Evolutionary conservation across 1,284 basidiomycete species (phyloP).

Genomic region (Cutaneotrichosporon sp.): DNA sequence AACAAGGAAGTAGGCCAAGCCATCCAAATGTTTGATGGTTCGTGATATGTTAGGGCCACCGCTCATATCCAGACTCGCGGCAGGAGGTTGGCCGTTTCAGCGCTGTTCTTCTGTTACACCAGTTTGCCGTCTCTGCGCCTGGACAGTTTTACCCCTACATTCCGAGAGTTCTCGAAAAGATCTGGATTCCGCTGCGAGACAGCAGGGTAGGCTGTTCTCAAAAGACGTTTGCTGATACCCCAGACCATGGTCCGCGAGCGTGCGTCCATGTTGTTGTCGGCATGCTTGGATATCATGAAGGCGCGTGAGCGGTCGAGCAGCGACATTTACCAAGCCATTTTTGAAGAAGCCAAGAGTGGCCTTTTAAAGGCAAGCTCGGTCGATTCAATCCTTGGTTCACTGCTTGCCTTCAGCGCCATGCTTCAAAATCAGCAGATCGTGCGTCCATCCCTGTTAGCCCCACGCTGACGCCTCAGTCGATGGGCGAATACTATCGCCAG

Average conservation of each 20-base stretch:
- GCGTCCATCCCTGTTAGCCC: slow-evolving; percentile 18
- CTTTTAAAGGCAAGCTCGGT: slow-evolving; percentile 69
- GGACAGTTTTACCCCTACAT: slow-evolving; percentile 82
- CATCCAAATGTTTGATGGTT: slow-evolving; percentile 44
- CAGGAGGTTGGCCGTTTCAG: slow-evolving; percentile 47
- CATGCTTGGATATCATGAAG: slow-evolving; percentile 78
- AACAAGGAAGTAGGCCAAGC: slow-evolving; percentile 46
- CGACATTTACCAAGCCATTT: slow-evolving; percentile 66
- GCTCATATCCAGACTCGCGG: slow-evolving; percentile 31
- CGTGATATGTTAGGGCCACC: slow-evolving; percentile 1
- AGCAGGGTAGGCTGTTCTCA: slow-evolving; percentile 56
- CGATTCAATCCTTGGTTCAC: slow-evolving; percentile 81
- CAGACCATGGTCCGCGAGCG: slow-evolving; percentile 71
- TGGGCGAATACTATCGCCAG: slow-evolving; percentile 83
- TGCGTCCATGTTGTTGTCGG: slow-evolving; percentile 81
- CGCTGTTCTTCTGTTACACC: slow-evolving; percentile 69
- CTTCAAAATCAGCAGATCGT: slow-evolving; percentile 91
- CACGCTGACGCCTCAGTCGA: slow-evolving; percentile 58
- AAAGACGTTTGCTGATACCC: slow-evolving; percentile 1
- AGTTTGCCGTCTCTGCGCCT: slow-evolving; percentile 79
- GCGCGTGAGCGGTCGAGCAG: slow-evolving; percentile 48
- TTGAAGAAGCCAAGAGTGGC: slow-evolving; percentile 83
- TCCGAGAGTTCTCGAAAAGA: slow-evolving; percentile 78
- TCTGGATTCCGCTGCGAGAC: slow-evolving; percentile 81
- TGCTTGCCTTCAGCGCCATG: slow-evolving; percentile 88